Base-by-base conservation (phyloP, 2,329 filamentous ascomycete genomes). In the Curvularia sp. region DNA sequence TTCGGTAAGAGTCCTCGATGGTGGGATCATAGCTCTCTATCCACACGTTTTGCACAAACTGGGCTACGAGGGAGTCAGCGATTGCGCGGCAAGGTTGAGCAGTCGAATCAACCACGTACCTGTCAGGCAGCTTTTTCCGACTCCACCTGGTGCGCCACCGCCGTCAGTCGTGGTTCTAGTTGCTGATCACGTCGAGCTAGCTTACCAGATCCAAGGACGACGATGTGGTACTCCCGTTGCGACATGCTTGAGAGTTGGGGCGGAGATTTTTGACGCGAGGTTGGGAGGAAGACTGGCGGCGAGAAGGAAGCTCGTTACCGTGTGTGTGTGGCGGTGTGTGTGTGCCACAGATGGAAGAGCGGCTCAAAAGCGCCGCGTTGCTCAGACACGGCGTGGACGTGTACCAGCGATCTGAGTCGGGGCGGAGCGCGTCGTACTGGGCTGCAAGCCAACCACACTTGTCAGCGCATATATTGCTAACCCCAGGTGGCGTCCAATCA, bases 21-120 rank as follows among this genome's bases (percentile, higher is more conserved):
- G 84, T 87, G 1, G 84, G 84, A 73, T 87, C 84, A 73, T 87
- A 87, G 64, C 82, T 84, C 78, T 96, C 92, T 74, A 96, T 94
- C 91, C 92, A 96, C 70, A 96, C 90, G 80, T 95, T 93, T 78
- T 95, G 92, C 51, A 96, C 92, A 72, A 96, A 96, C 83, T 96
- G 92, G 71, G 93, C 92, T 78, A 55, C 50, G 36, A 15, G 18
- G 21, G 32, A 12, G 61, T 74, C 47, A 73, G 69, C 57, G 27
- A 30, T 38, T 46, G 36, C 27, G 45, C 19, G 42, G 55, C 2
- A 15, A 30, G 25, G 27, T 39, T 18, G 42, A 47, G 52, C 30
- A 34, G 27, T 32, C 25, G 48, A 36, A 59, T 25, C 30, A 45
- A 52, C 52, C 47, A 63, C 82, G 76, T 82, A 95, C 92, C 91